phyloP scores from a whole-genome alignment of 192 early-diverging fungal genomes.

The Dimargaris verticillata region DNA sequence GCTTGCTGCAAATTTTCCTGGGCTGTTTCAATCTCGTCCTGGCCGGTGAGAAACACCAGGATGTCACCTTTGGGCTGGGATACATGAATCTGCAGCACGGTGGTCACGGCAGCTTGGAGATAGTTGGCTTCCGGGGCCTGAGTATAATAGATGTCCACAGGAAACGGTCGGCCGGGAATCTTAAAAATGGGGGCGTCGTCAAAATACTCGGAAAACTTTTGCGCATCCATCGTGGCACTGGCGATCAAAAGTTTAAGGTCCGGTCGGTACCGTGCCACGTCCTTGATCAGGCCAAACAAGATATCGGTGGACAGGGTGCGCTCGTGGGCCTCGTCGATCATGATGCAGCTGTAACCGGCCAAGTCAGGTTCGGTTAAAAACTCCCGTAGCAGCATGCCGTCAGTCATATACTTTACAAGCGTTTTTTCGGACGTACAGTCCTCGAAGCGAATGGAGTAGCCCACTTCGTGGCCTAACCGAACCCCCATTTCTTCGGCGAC shows the following conservation, averaged over 20 bases:
- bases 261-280: slow-evolving; percentile 82
- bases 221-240: slow-evolving; percentile 94
- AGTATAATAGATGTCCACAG: slow-evolving; percentile 91
- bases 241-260: slow-evolving; percentile 90
- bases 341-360: slow-evolving; percentile 74
- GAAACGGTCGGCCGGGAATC: slow-evolving; percentile 86
- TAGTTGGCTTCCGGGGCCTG: slow-evolving; percentile 95
- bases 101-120: slow-evolving; percentile 77
- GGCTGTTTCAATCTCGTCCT: slow-evolving; percentile 94
- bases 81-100: slow-evolving; percentile 87
- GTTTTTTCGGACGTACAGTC: slow-evolving; percentile 95
- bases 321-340: slow-evolving; percentile 99
- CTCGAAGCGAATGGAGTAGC: slow-evolving; percentile 96
- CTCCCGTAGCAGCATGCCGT: slow-evolving; percentile 93
- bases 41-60: slow-evolving; percentile 89
- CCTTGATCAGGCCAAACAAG: slow-evolving; percentile 90
- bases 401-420: slow-evolving; percentile 95
- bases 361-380: slow-evolving; percentile 95
- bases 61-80: slow-evolving; percentile 81
- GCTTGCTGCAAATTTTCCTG: slow-evolving; percentile 65
- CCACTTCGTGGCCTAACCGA: slow-evolving; percentile 82
- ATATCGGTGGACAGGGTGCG: slow-evolving; percentile 92
- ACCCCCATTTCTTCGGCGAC: slow-evolving; percentile 95
- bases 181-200: slow-evolving; percentile 83
- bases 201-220: slow-evolving; percentile 93